phyloP scores from a whole-genome alignment of 805 yeast species.

The Starmerella bacillaris region DNA sequence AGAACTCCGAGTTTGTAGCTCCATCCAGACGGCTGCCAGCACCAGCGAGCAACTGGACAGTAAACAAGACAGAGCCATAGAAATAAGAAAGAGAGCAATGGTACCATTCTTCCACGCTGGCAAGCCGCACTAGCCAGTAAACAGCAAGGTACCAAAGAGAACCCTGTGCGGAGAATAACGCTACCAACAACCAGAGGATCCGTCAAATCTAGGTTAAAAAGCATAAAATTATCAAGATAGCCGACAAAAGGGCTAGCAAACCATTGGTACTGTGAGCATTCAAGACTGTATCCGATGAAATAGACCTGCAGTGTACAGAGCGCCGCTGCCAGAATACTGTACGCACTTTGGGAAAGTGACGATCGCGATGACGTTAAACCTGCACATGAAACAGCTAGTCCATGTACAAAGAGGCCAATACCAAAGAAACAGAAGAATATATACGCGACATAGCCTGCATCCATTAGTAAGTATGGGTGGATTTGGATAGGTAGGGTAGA shows the following conservation, averaged over 20 bases:
- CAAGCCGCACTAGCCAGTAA: slow-evolving; percentile 56
- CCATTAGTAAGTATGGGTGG: no score
- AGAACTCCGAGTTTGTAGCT: slow-evolving; percentile 39
- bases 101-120: slow-evolving; percentile 53
- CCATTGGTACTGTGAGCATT: slow-evolving; percentile 24
- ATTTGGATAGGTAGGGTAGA: no score
- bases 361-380: slow-evolving; percentile 52
- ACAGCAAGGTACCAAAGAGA: slow-evolving; percentile 46
- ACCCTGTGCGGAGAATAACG: slow-evolving; percentile 43
- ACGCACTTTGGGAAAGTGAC: slow-evolving; percentile 47
- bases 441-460: slow-evolving; percentile 11
- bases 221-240: slow-evolving; percentile 34
- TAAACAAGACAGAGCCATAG: slow-evolving; percentile 56
- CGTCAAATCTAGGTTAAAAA: slow-evolving; percentile 25
- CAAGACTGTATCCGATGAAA: slow-evolving; percentile 49
- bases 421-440: slow-evolving; percentile 14
- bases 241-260: slow-evolving; percentile 34
- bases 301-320: slow-evolving; percentile 51
- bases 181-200: slow-evolving; percentile 24
- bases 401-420: slow-evolving; percentile 13
- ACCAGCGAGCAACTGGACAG: slow-evolving; percentile 58
- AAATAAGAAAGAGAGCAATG: slow-evolving; percentile 50
- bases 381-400: slow-evolving; percentile 39
- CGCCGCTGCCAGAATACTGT: slow-evolving; percentile 43
- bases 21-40: slow-evolving; percentile 59